phyloP scores from a whole-genome alignment of 2,329 filamentous ascomycete genomes.

The Verticillium alfalfae region DNA sequence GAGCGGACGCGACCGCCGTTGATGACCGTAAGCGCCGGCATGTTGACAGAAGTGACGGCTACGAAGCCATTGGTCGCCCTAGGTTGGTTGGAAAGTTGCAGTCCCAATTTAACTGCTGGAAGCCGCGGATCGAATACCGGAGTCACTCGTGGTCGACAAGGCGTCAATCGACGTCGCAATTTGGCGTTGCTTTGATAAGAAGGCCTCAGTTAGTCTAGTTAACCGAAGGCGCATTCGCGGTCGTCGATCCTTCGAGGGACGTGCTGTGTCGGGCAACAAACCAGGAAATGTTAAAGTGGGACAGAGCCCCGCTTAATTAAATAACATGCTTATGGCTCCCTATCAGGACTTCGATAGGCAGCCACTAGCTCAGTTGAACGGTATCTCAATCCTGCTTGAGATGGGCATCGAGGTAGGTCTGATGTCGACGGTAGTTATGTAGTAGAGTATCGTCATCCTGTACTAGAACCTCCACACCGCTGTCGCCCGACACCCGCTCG shows the following conservation, averaged over 20 bases:
- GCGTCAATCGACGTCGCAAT: neutral
- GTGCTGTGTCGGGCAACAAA: neutral
- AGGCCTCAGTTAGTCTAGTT: neutral
- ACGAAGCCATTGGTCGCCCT: neutral
- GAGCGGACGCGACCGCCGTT: constrained; percentile 34
- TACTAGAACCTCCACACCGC: neutral
- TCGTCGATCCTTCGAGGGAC: neutral
- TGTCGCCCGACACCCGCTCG: neutral
- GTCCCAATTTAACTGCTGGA: neutral
- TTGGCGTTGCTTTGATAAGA: neutral
- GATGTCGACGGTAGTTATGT: no score
- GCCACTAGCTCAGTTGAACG: no score
- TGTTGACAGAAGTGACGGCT: constrained; percentile 3
- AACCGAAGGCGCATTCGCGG: neutral
- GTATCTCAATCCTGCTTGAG: no score
- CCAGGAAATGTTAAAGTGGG: no score
- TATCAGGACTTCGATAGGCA: no score
- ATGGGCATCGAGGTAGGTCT: no score
- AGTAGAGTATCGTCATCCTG: neutral
- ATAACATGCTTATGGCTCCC: no score
- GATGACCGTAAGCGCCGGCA: constrained; percentile 12
- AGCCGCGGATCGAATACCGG: neutral
- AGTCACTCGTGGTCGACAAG: neutral
- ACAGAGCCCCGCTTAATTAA: no score
- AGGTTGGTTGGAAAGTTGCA: neutral